Evolutionary conservation across 306 rosid species (phyloP).

Genomic region (Delonix regia): DNA sequence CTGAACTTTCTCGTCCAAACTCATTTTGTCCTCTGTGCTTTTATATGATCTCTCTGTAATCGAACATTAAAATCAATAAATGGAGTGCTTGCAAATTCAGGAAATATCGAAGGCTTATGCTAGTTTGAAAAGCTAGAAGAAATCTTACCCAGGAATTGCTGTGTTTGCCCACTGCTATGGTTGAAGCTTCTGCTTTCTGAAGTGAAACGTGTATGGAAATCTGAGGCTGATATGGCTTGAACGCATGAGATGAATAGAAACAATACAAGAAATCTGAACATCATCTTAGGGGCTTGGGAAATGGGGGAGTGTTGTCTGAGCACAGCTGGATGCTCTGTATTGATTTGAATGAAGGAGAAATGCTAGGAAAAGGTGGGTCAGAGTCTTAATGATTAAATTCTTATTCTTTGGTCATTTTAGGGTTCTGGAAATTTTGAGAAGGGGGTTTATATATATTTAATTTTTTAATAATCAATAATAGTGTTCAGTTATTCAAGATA

Average conservation of each 20-base stretch:
- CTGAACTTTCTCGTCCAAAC: slow-evolving; percentile 19
- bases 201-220: not conserved
- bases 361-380: not conserved
- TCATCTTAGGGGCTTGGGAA: not conserved
- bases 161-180: slow-evolving; percentile 3
- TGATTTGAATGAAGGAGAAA: not conserved
- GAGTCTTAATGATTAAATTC: not conserved
- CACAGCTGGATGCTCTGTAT: not conserved
- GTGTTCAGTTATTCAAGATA: too few species aligned
- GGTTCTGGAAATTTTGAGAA: not conserved
- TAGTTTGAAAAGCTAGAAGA: not conserved
- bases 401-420: not conserved
- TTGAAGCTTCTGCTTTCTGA: not conserved
- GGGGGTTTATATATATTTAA: too few species aligned
- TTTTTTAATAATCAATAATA: too few species aligned
- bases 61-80: not conserved
- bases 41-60: slow-evolving; percentile 28
- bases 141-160: slow-evolving; percentile 8
- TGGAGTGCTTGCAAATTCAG: not conserved
- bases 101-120: not conserved
- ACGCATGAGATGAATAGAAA: not conserved
- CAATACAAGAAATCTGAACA: not conserved
- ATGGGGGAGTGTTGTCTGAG: not conserved
- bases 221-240: slow-evolving; percentile 28
- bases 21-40: slow-evolving; percentile 13